Conservation (phyloP, 225 moss, liverwort and hornwort genomes). For the Asterella californica region DNA sequence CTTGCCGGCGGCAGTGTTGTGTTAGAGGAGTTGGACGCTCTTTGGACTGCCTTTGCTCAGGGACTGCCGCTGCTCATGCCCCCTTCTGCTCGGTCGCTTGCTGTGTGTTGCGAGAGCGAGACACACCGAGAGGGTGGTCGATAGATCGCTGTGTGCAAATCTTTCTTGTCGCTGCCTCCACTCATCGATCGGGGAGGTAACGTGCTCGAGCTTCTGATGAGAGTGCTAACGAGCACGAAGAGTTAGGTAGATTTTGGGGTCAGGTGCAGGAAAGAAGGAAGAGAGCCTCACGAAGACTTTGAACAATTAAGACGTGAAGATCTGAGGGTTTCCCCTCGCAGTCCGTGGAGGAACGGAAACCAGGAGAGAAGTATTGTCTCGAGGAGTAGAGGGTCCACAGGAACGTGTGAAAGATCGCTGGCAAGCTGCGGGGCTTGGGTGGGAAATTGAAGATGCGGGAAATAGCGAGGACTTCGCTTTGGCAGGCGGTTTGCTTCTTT, state of each 20-base stretch:
- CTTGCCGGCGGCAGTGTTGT: constrained; percentile 5
- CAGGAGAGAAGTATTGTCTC: background rate
- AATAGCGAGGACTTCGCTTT: constrained; percentile 23
- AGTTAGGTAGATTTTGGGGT: constrained; percentile 18
- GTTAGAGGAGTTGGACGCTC: background rate
- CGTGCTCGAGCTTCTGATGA: constrained; percentile 12
- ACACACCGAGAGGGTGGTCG: background rate
- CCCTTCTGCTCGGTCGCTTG: background rate
- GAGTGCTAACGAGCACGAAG: constrained; percentile 6
- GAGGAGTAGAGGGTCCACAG: background rate
- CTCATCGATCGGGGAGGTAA: constrained; percentile 18
- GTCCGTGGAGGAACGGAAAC: background rate
- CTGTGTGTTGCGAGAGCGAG: background rate
- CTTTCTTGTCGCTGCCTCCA: constrained; percentile 14
- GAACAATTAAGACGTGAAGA: constrained; percentile 27
- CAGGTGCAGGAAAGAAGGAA: background rate
- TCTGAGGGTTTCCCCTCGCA: constrained; percentile 23
- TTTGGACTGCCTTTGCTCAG: constrained; percentile 9
- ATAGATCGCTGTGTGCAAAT: constrained; percentile 14
- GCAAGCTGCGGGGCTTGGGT: constrained; percentile 14
- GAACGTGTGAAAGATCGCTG: background rate
- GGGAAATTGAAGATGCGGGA: constrained; percentile 50
- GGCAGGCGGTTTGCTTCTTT: constrained; percentile 30
- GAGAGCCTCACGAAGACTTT: background rate
- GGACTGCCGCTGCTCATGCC: constrained; percentile 13